These are phyloP conservation scores for Syncephalastrum sp. DNA, from an alignment of 371 early-diverging fungal species.

Conservation along the genomic window DNA sequence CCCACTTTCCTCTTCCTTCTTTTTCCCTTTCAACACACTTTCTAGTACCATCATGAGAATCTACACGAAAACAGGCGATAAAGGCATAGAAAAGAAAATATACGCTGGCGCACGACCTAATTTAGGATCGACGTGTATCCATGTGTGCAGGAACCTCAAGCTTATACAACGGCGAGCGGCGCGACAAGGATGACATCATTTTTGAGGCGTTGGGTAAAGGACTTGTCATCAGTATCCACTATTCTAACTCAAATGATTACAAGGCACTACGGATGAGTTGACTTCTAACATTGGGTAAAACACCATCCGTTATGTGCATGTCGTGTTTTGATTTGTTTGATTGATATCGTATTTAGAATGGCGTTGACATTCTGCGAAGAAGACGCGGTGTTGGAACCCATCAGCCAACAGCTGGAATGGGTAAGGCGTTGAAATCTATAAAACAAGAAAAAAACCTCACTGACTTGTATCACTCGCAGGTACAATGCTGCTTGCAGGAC, in stretches of 20 bases:
- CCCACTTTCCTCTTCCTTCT: too few relatives aligned
- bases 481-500: conserved; percentile 90
- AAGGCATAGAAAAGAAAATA: conserved; percentile 48
- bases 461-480: conserved; percentile 32
- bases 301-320: too few relatives aligned
- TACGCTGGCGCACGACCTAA: neutral
- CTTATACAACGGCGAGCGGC: conserved; percentile 88
- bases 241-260: too few relatives aligned
- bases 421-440: neutral
- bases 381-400: conserved; percentile 1
- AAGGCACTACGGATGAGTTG: conserved; percentile 61
- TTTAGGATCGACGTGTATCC: neutral
- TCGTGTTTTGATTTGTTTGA: too few relatives aligned
- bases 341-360: conserved; percentile 37
- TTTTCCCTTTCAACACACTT: neutral
- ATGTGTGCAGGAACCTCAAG: conserved; percentile 71
- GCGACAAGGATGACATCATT: conserved; percentile 80
- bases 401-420: conserved; percentile 12
- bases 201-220: conserved; percentile 87
- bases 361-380: conserved; percentile 68
- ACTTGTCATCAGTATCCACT: too few relatives aligned
- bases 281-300: conserved; percentile 46
- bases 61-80: conserved; percentile 94
- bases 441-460: conserved; percentile 22
- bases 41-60: conserved; percentile 50